phyloP scores from a whole-genome alignment of 805 yeast species.

The Sungouiozyma intestinalis region DNA sequence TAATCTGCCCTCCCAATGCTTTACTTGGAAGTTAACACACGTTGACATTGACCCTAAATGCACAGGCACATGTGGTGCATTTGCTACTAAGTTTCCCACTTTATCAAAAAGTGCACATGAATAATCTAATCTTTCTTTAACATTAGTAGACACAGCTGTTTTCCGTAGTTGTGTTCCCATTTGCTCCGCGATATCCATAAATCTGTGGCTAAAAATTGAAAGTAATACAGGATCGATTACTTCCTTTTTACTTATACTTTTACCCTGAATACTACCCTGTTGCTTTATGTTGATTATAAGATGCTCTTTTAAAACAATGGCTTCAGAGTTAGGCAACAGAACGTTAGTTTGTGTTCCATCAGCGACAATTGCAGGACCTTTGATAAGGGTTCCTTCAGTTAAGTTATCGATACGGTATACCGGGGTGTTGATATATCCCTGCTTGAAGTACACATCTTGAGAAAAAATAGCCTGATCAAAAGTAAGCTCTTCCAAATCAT shows the following conservation, averaged over 20 bases:
- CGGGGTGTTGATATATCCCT: slow-evolving; percentile 39
- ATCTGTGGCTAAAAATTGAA: slow-evolving; percentile 72
- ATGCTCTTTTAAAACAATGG: slow-evolving; percentile 50
- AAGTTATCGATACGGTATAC: slow-evolving; percentile 48
- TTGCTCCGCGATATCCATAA: slow-evolving; percentile 86
- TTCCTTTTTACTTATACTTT: slow-evolving; percentile 18
- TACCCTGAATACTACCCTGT: slow-evolving; percentile 7
- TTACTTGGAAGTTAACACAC: slow-evolving; percentile 57
- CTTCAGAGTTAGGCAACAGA: slow-evolving; percentile 50
- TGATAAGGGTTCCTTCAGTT: slow-evolving; percentile 39
- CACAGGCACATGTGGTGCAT: slow-evolving; percentile 84
- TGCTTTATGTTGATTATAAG: slow-evolving; percentile 35
- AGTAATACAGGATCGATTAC: slow-evolving; percentile 57
- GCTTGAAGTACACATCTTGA: slow-evolving; percentile 48
- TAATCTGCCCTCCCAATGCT: slow-evolving; percentile 52
- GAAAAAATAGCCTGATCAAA: slow-evolving; percentile 23
- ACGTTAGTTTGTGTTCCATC: slow-evolving; percentile 77
- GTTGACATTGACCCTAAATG: slow-evolving; percentile 83
- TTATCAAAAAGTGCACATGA: slow-evolving; percentile 77
- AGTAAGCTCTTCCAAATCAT: slow-evolving; percentile 16
- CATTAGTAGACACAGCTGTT: slow-evolving; percentile 74
- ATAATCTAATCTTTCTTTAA: slow-evolving; percentile 73
- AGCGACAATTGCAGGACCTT: slow-evolving; percentile 69
- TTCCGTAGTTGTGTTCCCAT: slow-evolving; percentile 76
- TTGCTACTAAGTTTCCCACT: slow-evolving; percentile 71